A percentile compares a stretch with the other conserved stretches of the same genome.
These are phyloP conservation scores for Phaffia rhodozyma DNA, from an alignment of 1,284 basidiomycete species.

Conservation along the genomic window DNA sequence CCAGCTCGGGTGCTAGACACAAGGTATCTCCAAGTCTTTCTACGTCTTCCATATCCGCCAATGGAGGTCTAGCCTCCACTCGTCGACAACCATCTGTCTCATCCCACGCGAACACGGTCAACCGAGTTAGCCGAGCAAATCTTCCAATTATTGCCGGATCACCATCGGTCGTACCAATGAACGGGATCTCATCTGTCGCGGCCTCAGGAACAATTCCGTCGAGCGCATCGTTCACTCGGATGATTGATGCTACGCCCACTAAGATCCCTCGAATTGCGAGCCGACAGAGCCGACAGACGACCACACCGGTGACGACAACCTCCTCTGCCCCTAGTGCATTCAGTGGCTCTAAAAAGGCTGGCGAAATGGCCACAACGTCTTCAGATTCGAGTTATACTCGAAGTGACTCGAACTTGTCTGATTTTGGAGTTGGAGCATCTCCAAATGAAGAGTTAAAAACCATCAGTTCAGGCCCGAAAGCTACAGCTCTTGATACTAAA, in stretches of 20 bases:
- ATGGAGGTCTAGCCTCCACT: conserved; percentile 39
- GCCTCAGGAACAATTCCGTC: neutral
- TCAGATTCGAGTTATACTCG: neutral
- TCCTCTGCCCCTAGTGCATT: no score
- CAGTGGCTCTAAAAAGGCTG: neutral
- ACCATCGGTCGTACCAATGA: conserved; percentile 57
- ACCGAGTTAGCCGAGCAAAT: conserved; percentile 52
- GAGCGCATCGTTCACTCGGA: conserved; percentile 7
- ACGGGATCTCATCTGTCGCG: conserved; percentile 12
- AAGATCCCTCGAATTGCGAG: conserved; percentile 88
- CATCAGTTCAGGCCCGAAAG: no score
- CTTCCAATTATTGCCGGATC: conserved; percentile 82
- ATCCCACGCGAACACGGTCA: conserved; percentile 26
- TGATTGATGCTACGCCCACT: conserved; percentile 47
- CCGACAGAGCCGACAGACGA: conserved; percentile 25
- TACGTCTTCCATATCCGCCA: conserved; percentile 32
- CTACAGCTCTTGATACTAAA: no score
- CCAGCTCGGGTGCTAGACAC: conserved; percentile 39
- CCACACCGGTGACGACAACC: neutral
- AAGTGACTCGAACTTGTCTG: conserved; percentile 12
- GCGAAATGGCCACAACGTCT: neutral
- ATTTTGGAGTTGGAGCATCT: neutral
- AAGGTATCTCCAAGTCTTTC: conserved; percentile 14
- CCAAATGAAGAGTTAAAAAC: no score
- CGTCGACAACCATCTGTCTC: conserved; percentile 2